These are phyloP conservation scores for Yamadazyma membranifaciens DNA, from an alignment of 1,139 yeast species.

Conservation along the genomic window DNA sequence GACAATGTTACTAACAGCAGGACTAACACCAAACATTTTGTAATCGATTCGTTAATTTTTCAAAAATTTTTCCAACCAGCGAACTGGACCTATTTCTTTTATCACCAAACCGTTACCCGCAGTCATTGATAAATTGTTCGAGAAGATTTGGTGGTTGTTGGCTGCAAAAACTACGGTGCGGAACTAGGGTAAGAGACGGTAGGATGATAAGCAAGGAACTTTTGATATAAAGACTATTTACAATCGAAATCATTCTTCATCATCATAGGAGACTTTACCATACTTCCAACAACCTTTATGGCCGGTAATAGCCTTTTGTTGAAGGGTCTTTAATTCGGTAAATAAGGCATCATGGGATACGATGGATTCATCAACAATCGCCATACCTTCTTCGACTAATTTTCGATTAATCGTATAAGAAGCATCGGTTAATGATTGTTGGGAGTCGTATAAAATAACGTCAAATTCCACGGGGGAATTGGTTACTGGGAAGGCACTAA, in stretches of 20 bases:
- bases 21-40: conserved; percentile 53
- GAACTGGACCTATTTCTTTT: conserved; percentile 2
- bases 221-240: neutral
- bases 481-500: conserved; percentile 47
- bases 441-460: conserved; percentile 62
- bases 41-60: conserved; percentile 9
- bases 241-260: conserved; percentile 16
- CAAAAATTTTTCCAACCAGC: conserved; percentile 6
- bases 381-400: conserved; percentile 65
- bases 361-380: conserved; percentile 51
- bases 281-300: conserved; percentile 79
- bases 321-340: conserved; percentile 40
- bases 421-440: conserved; percentile 53
- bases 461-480: conserved; percentile 41
- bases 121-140: conserved; percentile 3
- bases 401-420: conserved; percentile 63
- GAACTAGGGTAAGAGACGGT: neutral
- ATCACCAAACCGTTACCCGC: conserved; percentile 6
- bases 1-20: conserved; percentile 82
- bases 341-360: conserved; percentile 35
- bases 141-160: conserved; percentile 1
- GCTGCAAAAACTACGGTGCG: neutral
- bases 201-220: neutral
- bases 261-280: conserved; percentile 71
- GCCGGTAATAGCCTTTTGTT: conserved; percentile 47